Evolutionary conservation across 108 stramenopile species (phyloP).

Genomic region (Discostella pseudostelligera): DNA sequence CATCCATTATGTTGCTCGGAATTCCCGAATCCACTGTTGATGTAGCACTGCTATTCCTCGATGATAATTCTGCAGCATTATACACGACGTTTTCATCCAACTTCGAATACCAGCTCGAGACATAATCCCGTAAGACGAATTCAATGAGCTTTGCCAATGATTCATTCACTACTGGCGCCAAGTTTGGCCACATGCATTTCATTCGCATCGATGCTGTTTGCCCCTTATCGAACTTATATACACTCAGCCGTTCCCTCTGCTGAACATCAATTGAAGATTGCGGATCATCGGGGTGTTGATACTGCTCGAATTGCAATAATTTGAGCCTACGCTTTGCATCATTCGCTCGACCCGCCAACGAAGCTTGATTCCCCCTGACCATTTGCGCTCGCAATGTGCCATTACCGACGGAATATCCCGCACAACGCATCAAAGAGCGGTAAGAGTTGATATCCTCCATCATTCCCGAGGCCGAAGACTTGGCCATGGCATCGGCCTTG

Average conservation of each 20-base stretch:
- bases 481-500: slow-evolving; percentile 3
- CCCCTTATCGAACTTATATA: slow-evolving; percentile 40
- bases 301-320: not conserved
- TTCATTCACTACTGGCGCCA: slow-evolving; percentile 52
- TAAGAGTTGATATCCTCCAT: slow-evolving; percentile 43
- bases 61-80: slow-evolving; percentile 19
- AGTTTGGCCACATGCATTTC: slow-evolving; percentile 67
- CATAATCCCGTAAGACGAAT: slow-evolving; percentile 74
- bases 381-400: slow-evolving; percentile 38
- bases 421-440: slow-evolving; percentile 30
- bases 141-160: slow-evolving; percentile 72
- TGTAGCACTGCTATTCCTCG: not conserved
- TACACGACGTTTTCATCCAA: slow-evolving; percentile 45
- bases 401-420: slow-evolving; percentile 34
- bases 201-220: slow-evolving; percentile 33
- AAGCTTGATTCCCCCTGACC: slow-evolving; percentile 41
- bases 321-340: slow-evolving; percentile 4
- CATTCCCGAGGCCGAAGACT: not conserved
- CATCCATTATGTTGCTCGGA: not conserved
- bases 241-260: slow-evolving; percentile 3
- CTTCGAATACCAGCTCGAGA: slow-evolving; percentile 57
- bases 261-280: not conserved
- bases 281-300: slow-evolving; percentile 1
- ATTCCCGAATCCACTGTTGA: not conserved
- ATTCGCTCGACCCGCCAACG: slow-evolving; percentile 13